Evolutionary conservation across 306 rosid species (phyloP).

Genomic region (Dryas drummondii): DNA sequence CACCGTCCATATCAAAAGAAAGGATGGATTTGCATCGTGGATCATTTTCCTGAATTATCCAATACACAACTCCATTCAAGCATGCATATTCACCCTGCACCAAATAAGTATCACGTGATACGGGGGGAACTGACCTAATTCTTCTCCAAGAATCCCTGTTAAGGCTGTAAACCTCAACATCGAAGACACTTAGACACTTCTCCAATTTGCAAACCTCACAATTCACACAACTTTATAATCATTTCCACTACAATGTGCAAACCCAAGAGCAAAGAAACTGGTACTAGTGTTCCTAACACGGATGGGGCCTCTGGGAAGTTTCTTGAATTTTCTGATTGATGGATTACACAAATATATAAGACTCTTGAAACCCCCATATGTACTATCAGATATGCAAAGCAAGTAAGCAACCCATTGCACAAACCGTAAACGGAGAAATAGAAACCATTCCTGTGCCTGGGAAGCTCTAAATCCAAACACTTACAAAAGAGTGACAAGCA

Average conservation of each 20-base stretch:
- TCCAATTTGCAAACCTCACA: too few relatives aligned
- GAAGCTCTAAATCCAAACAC: constrained; percentile 1
- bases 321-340: background rate
- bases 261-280: background rate
- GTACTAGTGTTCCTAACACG: too few relatives aligned
- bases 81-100: background rate
- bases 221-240: background rate
- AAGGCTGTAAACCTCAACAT: background rate
- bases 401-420: background rate
- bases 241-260: background rate
- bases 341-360: background rate
- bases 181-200: background rate
- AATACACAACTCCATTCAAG: background rate
- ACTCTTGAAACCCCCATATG: too few relatives aligned
- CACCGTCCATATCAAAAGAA: background rate
- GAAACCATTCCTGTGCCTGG: background rate
- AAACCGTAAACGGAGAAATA: background rate
- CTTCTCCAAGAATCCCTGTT: background rate
- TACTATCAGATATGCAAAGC: background rate
- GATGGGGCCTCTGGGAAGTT: background rate
- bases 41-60: background rate
- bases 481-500: background rate
- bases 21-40: background rate
- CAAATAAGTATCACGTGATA: too few relatives aligned
- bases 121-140: background rate